Evolutionary conservation across 192 early-diverging fungal species (phyloP).

Genomic region (Rhizophlyctis rosea): DNA sequence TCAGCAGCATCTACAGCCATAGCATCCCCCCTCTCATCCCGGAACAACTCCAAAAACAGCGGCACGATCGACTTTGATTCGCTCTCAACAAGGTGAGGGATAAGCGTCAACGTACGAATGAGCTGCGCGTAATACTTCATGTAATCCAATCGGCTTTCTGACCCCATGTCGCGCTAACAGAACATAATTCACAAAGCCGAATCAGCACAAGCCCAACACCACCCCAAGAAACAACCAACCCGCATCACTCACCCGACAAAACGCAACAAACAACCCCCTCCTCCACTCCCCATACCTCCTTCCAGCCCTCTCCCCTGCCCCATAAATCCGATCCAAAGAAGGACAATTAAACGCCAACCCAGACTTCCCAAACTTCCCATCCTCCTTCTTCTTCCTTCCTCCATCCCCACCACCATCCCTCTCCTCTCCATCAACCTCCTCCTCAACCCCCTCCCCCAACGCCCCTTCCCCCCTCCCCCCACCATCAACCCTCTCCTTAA

Average conservation of each 20-base stretch:
- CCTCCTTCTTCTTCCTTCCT: too few relatives aligned
- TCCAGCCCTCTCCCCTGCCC: too few relatives aligned
- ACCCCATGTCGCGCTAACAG: too few relatives aligned
- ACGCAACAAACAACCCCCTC: too few relatives aligned
- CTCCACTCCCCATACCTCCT: too few relatives aligned
- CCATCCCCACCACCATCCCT: too few relatives aligned
- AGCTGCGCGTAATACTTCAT: conserved; percentile 31
- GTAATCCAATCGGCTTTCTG: conserved; percentile 29
- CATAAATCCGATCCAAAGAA: not conserved
- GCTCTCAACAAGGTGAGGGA: conserved; percentile 39
- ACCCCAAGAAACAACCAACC: too few relatives aligned
- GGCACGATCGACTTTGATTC: conserved; percentile 39
- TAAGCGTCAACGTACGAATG: conserved; percentile 27
- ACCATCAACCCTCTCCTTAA: not conserved
- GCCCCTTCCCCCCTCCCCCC: not conserved
- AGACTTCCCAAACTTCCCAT: not conserved
- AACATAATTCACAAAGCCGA: too few relatives aligned
- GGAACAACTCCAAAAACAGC: conserved; percentile 39
- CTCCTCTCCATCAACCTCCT: too few relatives aligned
- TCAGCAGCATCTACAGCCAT: conserved; percentile 21
- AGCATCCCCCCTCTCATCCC: conserved; percentile 11
- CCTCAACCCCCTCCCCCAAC: too few relatives aligned
- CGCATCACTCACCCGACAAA: too few relatives aligned
- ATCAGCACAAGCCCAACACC: too few relatives aligned
- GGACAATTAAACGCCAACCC: not conserved